Evolutionary conservation across 208 protist species (phyloP), one percentile per base, ranked within the genome.

Genomic region (Crithidia brevicula): DNA sequence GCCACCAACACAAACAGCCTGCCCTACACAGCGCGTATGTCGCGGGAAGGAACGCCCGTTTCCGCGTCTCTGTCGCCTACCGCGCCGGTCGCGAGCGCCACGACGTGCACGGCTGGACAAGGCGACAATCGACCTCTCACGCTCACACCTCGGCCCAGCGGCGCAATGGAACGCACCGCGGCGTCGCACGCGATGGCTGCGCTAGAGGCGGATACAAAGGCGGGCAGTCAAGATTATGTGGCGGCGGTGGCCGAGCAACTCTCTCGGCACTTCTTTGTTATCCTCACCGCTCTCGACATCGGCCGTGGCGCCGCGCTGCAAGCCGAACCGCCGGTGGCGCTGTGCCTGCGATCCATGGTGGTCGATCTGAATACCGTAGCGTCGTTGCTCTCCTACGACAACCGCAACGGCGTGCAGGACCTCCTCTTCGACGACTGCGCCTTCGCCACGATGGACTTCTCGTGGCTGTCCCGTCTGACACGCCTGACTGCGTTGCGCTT

Each of bases 381-480:
- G 20, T 59, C 64, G 18, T 58, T 81, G 9, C 62, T 74, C 27
- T 47, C 42, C 38, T 81, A 81, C 67, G 57, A 73, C 64, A 61
- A 49, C 36, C 56, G 53, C 20, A 50, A 61, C 36, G 53, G 33
- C 3, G 42, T 81, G 10, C n/a, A 45, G 1, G 75, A 81, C 46
- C 50, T 81, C 16, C 51, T 81, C 18, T 81, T 81, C 49, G 75
- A 81, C 38, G 65, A 81, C 51, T 81, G 75, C 65, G 61, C 52
- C 46, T 81, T 81, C 60, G 25, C 57, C 15, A 56, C 45, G 36
- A 54, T 67, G 27, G 68, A 72, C 34, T 67, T 67, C 22, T 47
- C 61, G 16, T 81, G 75, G 75, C 45, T 81, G 22, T 11, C 42
- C 18, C 61, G 58, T 9, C 50, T 81, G 25, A 40, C 28, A 11